Evolutionary conservation across 306 rosid species (phyloP), one percentile per base, ranked within the genome.

Genomic region (Fragaria nilgerrensis): DNA sequence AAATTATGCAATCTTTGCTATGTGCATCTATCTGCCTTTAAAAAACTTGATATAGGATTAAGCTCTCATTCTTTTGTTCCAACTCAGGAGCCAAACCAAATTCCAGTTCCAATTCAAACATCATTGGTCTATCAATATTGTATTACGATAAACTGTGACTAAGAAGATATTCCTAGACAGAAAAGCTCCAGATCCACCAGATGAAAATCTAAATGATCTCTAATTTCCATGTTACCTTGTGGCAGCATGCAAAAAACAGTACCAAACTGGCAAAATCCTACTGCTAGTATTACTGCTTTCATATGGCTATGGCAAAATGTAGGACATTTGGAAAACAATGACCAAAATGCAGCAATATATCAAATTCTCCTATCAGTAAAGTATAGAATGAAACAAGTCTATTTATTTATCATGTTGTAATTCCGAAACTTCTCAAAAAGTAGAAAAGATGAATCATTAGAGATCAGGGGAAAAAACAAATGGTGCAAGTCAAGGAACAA

Each of bases 401-500:
- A 45, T 6, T 22, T 43, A 23, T 72, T 27, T 58, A 56, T 45
- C 20, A 37, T 43, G 10, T 36, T 68, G 37, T 9, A 47, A 15
- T 67, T 19, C 45, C 41, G 37, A 36, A 71, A 59, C 11, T 58
- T 25, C 58, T 4, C 23, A n/a, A 53, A 17, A 68, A 34, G 10
- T 22, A 67, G 25, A 48, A 71, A 34, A 10, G 3, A 71, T 50
- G 59, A 65, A 50, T 56, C n/a, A 29, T 41, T 2, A 25, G 66
- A 44, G 8, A 55, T 71, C 19, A n/a, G 74, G 17, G 32, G 36
- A 25, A 32, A 36, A 7, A 55, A 52, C 14, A 45, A 32, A 12
- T 27, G 20, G 29, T 74, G 64, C 29, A 80, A 43, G 78, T 14
- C 68, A 56, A 80, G 80, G 75, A 82, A 74, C 16, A 80, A 84